These are phyloP conservation scores for Colletotrichum cuscutae DNA, from an alignment of 2,329 filamentous ascomycete species.

Conservation along the genomic window DNA sequence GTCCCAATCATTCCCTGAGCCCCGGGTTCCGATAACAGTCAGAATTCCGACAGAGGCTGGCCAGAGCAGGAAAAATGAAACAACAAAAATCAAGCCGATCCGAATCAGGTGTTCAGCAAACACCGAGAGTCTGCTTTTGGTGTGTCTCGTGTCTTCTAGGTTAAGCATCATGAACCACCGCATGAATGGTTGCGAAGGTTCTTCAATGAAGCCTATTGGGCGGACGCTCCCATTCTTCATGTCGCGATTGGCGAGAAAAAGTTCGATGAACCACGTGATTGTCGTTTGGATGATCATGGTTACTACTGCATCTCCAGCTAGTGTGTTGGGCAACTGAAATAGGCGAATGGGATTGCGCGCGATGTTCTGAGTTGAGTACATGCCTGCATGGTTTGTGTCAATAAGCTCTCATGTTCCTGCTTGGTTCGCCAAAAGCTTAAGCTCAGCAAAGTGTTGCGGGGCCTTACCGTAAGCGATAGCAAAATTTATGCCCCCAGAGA, in stretches of 20 bases:
- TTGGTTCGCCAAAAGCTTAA: background rate
- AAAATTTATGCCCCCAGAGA: slow-evolving; percentile 64
- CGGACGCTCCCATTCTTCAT: slow-evolving; percentile 55
- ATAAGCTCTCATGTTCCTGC: background rate
- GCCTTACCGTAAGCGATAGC: slow-evolving; percentile 59
- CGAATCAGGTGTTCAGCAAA: slow-evolving; percentile 48
- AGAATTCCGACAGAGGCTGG: slow-evolving; percentile 55
- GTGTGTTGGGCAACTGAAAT: slow-evolving; percentile 61
- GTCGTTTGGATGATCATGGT: slow-evolving; percentile 62
- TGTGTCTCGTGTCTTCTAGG: slow-evolving; percentile 33
- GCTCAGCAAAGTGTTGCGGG: background rate
- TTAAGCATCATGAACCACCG: slow-evolving; percentile 57
- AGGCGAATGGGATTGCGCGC: slow-evolving; percentile 53
- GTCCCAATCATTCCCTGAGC: slow-evolving; percentile 47
- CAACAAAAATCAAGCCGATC: slow-evolving; percentile 48
- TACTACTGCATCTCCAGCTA: slow-evolving; percentile 60
- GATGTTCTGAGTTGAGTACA: slow-evolving; percentile 55
- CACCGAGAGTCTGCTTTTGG: slow-evolving; percentile 36
- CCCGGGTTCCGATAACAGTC: slow-evolving; percentile 47
- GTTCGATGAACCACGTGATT: slow-evolving; percentile 63
- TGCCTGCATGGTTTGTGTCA: slow-evolving; percentile 46
- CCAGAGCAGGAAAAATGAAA: slow-evolving; percentile 56
- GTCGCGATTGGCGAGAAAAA: slow-evolving; percentile 58
- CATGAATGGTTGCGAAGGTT: slow-evolving; percentile 45
- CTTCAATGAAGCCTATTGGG: slow-evolving; percentile 55